Evolutionary conservation across 768 basidiomycete genomes (phyloP).

Genomic region (Leccinum incarnatum): DNA sequence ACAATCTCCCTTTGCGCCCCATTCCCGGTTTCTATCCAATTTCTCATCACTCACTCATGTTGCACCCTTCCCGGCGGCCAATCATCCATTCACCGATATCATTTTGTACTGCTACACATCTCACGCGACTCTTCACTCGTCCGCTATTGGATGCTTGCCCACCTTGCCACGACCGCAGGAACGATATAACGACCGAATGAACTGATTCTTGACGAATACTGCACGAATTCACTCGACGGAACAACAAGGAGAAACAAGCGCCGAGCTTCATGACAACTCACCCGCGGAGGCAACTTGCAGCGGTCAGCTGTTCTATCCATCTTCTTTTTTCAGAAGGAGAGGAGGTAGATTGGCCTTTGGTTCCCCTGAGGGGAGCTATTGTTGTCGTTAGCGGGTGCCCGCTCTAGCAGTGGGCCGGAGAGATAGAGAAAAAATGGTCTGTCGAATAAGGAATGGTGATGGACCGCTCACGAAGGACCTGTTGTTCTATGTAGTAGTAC

Average conservation of each 20-base stretch:
- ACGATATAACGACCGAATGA: slow-evolving; percentile 34
- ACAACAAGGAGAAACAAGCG: slow-evolving; percentile 22
- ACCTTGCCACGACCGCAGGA: slow-evolving; percentile 33
- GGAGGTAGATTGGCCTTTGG: slow-evolving; percentile 9
- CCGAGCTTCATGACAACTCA: slow-evolving; percentile 22
- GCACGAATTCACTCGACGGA: slow-evolving; percentile 31
- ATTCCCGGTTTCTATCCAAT: slow-evolving; percentile 12
- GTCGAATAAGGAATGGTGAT: slow-evolving; percentile 22
- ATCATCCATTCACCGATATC: slow-evolving; percentile 25
- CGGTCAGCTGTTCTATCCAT: slow-evolving; percentile 10
- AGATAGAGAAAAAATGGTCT: slow-evolving; percentile 18
- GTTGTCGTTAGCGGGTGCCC: slow-evolving; percentile 27
- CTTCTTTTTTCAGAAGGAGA: slow-evolving; percentile 11
- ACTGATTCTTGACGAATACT: slow-evolving; percentile 37
- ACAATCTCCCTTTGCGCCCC: slow-evolving; percentile 24
- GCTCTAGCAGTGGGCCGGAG: slow-evolving; percentile 34
- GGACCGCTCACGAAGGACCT: slow-evolving; percentile 29
- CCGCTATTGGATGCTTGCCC: slow-evolving; percentile 19
- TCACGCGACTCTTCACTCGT: slow-evolving; percentile 15
- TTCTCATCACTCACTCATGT: slow-evolving; percentile 22
- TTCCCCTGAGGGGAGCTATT: slow-evolving; percentile 25
- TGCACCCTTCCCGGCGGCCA: slow-evolving; percentile 25
- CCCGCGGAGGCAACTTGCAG: slow-evolving; percentile 13
- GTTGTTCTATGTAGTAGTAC: slow-evolving; percentile 10
- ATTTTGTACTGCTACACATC: slow-evolving; percentile 14